Base-by-base conservation (phyloP, 1,284 basidiomycete genomes). In the Cerrena zonata region DNA sequence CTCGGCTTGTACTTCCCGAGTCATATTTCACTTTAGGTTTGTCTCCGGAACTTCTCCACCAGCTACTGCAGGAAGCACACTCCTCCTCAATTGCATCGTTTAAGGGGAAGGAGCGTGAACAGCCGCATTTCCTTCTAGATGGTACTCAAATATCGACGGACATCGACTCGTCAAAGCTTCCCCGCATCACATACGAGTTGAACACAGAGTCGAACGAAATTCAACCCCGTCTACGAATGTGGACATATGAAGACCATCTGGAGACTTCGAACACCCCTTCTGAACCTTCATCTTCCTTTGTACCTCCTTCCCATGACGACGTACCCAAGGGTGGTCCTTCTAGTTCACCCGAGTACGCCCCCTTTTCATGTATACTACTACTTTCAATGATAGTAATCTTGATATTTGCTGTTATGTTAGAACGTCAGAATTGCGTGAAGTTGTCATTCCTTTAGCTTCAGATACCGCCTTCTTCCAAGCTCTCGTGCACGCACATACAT, bases 401-500 rank as follows among this genome's bases (percentile, higher is more conserved):
- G 5, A 19, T 38, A 48, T 21, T 21, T 11, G 15, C 12, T 45
- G 21, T 27, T 46, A 39, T 21, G 45, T 41, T 5, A 27, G 38
- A 39, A 25, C 23, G 24, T 25, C 46, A 2, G 48, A 53, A 2
- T 50, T 54, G 5, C 70, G 71, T 23, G 87, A 92, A 61, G 67
- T 93, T 18, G 75, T 93, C 52, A 88, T 96, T 42, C 89, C 91
- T 2, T 79, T 97, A 10, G 76, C 78, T 18, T 85, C 91, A 27
- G 92, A 96, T 62, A 77, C 81, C 26, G 80, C 78, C 1, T 97
- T 98, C 71, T 90, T 94, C 65, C 78, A 84, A 38, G 77, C 91
- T 5, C 78, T 95, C 39, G 82, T 80, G 0, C 78, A 79, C 0
- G 84, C 90, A 2, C 74, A 96, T 21, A 76, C 81, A 43, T 76